Evolutionary conservation across 106 monocot genomes (phyloP).

Genomic region (Dioscorea alata): DNA sequence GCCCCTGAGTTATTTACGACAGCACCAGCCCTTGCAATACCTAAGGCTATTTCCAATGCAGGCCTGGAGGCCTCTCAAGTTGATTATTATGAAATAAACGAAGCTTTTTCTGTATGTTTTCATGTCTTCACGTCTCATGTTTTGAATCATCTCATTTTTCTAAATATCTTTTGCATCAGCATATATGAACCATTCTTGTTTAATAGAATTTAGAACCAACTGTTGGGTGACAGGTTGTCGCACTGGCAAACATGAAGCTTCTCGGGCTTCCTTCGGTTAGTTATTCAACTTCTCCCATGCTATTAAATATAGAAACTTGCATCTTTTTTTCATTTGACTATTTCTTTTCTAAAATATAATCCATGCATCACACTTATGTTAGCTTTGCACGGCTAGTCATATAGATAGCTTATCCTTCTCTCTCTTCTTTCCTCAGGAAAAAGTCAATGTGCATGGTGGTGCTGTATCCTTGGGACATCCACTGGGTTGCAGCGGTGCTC

Average conservation of each 20-base stretch:
- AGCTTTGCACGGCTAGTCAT: no score
- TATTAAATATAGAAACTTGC: background rate
- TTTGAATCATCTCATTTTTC: no score
- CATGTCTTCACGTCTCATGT: no score
- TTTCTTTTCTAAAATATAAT: no score
- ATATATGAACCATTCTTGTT: background rate
- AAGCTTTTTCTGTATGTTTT: constrained; percentile 85
- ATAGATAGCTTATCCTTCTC: no score
- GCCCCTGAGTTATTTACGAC: constrained; percentile 97
- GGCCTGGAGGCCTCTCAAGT: constrained; percentile 80
- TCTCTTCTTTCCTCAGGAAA: constrained; percentile 49
- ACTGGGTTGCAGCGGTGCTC: constrained; percentile 95
- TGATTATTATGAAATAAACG: constrained; percentile 99
- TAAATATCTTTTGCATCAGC: background rate
- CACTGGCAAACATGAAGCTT: constrained; percentile 96
- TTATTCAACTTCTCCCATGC: constrained; percentile 1
- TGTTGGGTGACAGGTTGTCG: constrained; percentile 68
- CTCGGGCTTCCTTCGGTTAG: constrained; percentile 80
- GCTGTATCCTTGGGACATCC: constrained; percentile 96
- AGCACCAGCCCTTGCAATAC: constrained; percentile 85
- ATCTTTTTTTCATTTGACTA: no score
- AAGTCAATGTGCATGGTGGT: constrained; percentile 93
- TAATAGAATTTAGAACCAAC: background rate
- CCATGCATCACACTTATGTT: no score
- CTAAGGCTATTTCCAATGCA: constrained; percentile 88